phyloP scores from a whole-genome alignment of 139 green algal species.

The Edaphochlamys debaryana region DNA sequence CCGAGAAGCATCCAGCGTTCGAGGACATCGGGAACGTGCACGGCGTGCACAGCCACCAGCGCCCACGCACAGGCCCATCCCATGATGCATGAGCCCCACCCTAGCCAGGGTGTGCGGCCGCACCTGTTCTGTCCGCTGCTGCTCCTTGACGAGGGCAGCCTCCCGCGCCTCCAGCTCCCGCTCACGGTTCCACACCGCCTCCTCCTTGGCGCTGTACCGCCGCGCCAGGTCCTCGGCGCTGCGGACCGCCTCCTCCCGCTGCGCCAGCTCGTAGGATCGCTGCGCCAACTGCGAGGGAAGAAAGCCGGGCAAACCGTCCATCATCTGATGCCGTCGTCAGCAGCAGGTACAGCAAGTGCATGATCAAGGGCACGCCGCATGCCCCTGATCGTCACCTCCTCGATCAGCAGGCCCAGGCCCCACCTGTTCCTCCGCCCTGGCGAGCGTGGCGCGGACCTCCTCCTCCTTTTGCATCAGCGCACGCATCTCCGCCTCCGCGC shows the following conservation, averaged over 20 bases:
- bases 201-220: constrained; percentile 28
- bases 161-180: constrained; percentile 8
- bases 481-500: constrained; percentile 19
- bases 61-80: too few species aligned
- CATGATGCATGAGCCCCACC: too few species aligned
- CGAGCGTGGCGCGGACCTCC: constrained; percentile 6
- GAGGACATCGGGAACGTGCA: too few species aligned
- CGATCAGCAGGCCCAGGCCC: too few species aligned
- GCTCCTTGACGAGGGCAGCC: background rate
- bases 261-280: constrained; percentile 23
- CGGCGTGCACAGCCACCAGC: too few species aligned
- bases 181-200: constrained; percentile 16
- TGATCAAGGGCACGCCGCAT: too few species aligned
- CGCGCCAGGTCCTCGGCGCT: constrained; percentile 16
- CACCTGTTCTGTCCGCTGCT: constrained; percentile 23
- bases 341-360: background rate
- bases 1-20: too few species aligned
- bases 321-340: background rate
- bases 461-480: background rate
- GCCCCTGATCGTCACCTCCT: too few species aligned
- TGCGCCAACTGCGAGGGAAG: background rate
- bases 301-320: background rate
- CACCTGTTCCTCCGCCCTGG: constrained; percentile 26
- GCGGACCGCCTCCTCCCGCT: constrained; percentile 19
- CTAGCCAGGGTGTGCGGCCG: too few species aligned